Evolutionary conservation across 163 green algal genomes (phyloP), one percentile per base, ranked within the genome.

Genomic region (Scenedesmus sp.): DNA sequence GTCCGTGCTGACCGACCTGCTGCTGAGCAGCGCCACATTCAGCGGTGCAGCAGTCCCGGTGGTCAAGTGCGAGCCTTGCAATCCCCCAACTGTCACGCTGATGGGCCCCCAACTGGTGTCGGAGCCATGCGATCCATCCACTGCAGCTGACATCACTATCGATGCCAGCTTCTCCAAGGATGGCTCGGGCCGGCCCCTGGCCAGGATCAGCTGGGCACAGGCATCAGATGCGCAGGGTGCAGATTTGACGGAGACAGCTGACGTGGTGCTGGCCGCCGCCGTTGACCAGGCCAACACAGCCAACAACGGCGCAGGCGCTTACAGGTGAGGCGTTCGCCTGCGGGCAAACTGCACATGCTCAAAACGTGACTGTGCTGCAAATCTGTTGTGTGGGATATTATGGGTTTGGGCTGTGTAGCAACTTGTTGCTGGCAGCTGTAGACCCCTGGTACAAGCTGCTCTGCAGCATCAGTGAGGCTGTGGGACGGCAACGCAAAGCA

Each of bases 141-240:
- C 20, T 40, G 83, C 83, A 43, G 83, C 83, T 51, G 83, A 88
- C 40, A 35, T 88, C 16, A 80, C 44, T 0, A 65, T 88, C 81
- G 83, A 88, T 61, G 83, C 83, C 35, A 88, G 56, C 83, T 88
- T 81, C 83, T 80, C 51, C 56, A 53, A 42, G 9, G 83, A 88
- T 59, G 9, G 33, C 53, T 88, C 83, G 24, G 56, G 59, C 51
- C 56, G 83, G 56, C 83, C 83, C 24, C 59, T 88, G 7, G 26
- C 56, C 24, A 65, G 13, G 37, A 26, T 81, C 12, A 10, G 22
- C 18, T 88, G 83, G 83, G 30, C 83, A 20, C 83, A 88, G 56
- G 73, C 30, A 13, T 33, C 35, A 26, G 72, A 26, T 30, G 35
- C 33, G 10, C 15, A 16, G 10, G 37, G 72, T 13, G 18, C 73